Evolutionary conservation across 768 basidiomycete species (phyloP).

Genomic region (Gymnopilus junonius): DNA sequence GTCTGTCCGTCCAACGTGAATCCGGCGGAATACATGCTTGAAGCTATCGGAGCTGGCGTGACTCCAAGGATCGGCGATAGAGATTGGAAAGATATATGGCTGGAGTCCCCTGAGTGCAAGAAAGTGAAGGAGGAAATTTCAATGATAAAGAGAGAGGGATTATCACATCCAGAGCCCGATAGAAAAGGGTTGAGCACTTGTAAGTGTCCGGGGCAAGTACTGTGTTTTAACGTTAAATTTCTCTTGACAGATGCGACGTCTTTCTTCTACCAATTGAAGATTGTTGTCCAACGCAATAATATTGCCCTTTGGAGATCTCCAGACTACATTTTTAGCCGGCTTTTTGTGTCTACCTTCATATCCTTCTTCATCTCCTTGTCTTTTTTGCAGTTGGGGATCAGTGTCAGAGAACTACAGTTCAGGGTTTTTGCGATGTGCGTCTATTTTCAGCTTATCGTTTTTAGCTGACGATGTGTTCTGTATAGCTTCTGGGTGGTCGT

Average conservation of each 20-base stretch:
- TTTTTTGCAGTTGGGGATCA: slow-evolving; percentile 75
- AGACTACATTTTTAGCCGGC: slow-evolving; percentile 82
- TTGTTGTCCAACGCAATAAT: slow-evolving; percentile 70
- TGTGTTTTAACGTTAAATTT: neutral
- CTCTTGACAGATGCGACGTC: slow-evolving; percentile 67
- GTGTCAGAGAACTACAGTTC: slow-evolving; percentile 73
- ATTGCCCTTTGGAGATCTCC: slow-evolving; percentile 81
- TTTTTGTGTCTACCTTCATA: slow-evolving; percentile 76
- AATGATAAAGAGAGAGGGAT: slow-evolving; percentile 49
- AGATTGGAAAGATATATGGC: slow-evolving; percentile 90
- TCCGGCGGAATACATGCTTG: slow-evolving; percentile 80
- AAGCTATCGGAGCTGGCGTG: slow-evolving; percentile 87
- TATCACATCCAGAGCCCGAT: slow-evolving; percentile 44
- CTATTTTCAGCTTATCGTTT: neutral
- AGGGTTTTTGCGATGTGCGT: slow-evolving; percentile 79
- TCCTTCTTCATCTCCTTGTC: slow-evolving; percentile 77
- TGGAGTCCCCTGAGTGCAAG: slow-evolving; percentile 65
- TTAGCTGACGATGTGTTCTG: neutral
- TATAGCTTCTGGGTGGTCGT: slow-evolving; percentile 68
- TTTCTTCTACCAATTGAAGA: slow-evolving; percentile 73
- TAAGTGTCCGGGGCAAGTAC: slow-evolving; percentile 28
- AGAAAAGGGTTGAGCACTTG: slow-evolving; percentile 51
- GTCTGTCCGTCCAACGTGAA: slow-evolving; percentile 78
- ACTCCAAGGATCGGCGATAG: slow-evolving; percentile 71
- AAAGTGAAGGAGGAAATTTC: slow-evolving; percentile 47